phyloP scores from a whole-genome alignment of 129 eudicot species.

The Gnaphalium uliginosum region DNA sequence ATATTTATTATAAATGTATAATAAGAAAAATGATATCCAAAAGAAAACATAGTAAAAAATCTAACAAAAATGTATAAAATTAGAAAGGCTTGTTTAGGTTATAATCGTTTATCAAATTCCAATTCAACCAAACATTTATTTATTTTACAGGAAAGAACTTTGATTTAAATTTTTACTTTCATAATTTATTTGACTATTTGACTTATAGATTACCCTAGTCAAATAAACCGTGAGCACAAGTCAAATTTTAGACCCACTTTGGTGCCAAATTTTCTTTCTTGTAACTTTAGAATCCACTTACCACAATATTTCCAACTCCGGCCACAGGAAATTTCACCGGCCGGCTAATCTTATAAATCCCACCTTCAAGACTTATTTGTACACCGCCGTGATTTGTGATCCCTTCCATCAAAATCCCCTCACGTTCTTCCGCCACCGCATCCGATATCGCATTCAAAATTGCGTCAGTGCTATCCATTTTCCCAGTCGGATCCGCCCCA shows the following conservation, averaged over 20 bases:
- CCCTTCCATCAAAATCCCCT: slow-evolving; percentile 63
- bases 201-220: slow-evolving; percentile 1
- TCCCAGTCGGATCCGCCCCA: slow-evolving; percentile 95
- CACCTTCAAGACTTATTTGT: slow-evolving; percentile 73
- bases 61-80: too few relatives aligned
- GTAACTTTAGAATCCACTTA: slow-evolving; percentile 28
- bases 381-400: slow-evolving; percentile 83
- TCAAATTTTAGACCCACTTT: slow-evolving; percentile 8
- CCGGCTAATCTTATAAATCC: slow-evolving; percentile 68
- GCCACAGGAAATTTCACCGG: slow-evolving; percentile 66
- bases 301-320: slow-evolving; percentile 72
- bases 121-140: too few relatives aligned
- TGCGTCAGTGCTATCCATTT: slow-evolving; percentile 80
- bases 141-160: too few relatives aligned
- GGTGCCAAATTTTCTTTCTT: slow-evolving; percentile 6
- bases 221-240: neutral
- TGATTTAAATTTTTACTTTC: too few relatives aligned
- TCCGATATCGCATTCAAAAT: slow-evolving; percentile 62
- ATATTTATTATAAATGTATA: too few relatives aligned
- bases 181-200: too few relatives aligned
- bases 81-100: too few relatives aligned
- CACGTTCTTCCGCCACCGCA: slow-evolving; percentile 49
- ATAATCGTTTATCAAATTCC: too few relatives aligned
- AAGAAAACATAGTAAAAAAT: too few relatives aligned
- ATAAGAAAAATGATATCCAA: too few relatives aligned